Conservation (phyloP, 306 rosid genomes). For the Prunus dulcis region DNA sequence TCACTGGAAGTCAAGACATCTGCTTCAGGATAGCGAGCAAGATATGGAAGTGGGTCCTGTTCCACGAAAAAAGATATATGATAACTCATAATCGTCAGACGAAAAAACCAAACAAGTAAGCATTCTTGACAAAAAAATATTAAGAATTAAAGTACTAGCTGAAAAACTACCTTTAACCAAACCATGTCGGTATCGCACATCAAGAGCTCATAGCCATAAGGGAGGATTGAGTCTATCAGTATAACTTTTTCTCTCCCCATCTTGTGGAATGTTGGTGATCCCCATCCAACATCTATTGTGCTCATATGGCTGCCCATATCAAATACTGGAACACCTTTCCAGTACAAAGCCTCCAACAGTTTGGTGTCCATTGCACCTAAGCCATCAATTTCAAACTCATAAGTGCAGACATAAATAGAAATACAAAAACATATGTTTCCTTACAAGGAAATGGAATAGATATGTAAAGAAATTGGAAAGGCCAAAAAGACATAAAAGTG, state of each 20-base stretch:
- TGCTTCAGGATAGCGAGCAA: constrained; percentile 84
- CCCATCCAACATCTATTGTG: constrained; percentile 97
- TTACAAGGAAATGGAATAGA: neutral
- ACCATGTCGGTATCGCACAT: constrained; percentile 99
- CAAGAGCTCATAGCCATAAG: constrained; percentile 77
- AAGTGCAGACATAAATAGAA: neutral
- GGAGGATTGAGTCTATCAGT: constrained; percentile 78
- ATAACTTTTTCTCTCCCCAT: constrained; percentile 97
- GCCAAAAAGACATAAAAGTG: neutral
- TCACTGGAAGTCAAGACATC: constrained; percentile 96
- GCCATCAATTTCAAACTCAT: constrained; percentile 30
- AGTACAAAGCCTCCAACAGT: constrained; percentile 86
- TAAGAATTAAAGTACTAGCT: constrained; percentile 2
- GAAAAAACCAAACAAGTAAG: neutral
- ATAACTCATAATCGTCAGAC: constrained; percentile 7
- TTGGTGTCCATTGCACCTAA: constrained; percentile 97
- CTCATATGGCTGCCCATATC: constrained; percentile 99
- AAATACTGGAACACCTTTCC: constrained; percentile 92
- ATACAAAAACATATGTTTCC: constrained; percentile 4
- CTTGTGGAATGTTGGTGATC: constrained; percentile 91
- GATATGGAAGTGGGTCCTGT: constrained; percentile 96
- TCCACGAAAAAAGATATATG: constrained; percentile 36
- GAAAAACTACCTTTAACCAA: constrained; percentile 78
- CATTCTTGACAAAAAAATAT: neutral
- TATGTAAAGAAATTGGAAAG: constrained; percentile 9